Percentiles rank a stretch among this genome's conserved stretches.
Conservation (phyloP, 2,329 filamentous ascomycete species). For the Lasiodiplodia sp. region DNA sequence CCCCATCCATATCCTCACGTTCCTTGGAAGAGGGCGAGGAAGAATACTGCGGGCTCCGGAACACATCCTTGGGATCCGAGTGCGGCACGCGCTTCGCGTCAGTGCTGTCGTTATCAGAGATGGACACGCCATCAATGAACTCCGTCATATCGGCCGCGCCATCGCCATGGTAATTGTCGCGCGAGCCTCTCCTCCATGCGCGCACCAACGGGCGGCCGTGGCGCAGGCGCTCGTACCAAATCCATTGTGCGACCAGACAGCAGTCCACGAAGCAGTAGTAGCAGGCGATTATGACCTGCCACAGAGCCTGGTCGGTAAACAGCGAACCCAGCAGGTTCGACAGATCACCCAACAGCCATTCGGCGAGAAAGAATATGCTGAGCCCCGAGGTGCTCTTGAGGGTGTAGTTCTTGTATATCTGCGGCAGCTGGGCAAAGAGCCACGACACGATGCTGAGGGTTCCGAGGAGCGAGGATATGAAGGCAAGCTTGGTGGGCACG, state of each 20-base stretch:
- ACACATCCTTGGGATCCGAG: slow-evolving; percentile 44
- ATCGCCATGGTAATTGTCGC: slow-evolving; percentile 34
- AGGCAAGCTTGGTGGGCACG: slow-evolving; percentile 68
- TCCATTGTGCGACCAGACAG: slow-evolving; percentile 67
- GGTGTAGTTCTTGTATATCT: slow-evolving; percentile 73
- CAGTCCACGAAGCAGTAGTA: slow-evolving; percentile 74
- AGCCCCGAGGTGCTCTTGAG: slow-evolving; percentile 70
- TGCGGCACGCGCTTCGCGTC: slow-evolving; percentile 32
- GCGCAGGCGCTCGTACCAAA: slow-evolving; percentile 69
- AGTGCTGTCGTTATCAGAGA: slow-evolving; percentile 1
- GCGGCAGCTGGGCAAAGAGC: slow-evolving; percentile 73
- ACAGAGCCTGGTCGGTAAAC: slow-evolving; percentile 69
- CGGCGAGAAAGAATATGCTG: slow-evolving; percentile 69
- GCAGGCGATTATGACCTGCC: slow-evolving; percentile 70
- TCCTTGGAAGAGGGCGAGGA: slow-evolving; percentile 28
- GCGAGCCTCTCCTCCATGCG: slow-evolving; percentile 24
- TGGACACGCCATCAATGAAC: slow-evolving; percentile 37
- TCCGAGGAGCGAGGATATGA: slow-evolving; percentile 67
- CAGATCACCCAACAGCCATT: slow-evolving; percentile 71
- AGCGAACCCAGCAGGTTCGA: slow-evolving; percentile 69
- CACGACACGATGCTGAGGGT: slow-evolving; percentile 70
- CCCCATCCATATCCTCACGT: neutral
- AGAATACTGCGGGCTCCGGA: slow-evolving; percentile 41
- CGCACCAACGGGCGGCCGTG: slow-evolving; percentile 52
- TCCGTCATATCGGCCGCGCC: slow-evolving; percentile 41